Percentiles rank a stretch among this genome's conserved stretches.
These are phyloP conservation scores for Aristolochia contorta DNA, from an alignment of 164 flowering plant genomes.

Conservation along the genomic window DNA sequence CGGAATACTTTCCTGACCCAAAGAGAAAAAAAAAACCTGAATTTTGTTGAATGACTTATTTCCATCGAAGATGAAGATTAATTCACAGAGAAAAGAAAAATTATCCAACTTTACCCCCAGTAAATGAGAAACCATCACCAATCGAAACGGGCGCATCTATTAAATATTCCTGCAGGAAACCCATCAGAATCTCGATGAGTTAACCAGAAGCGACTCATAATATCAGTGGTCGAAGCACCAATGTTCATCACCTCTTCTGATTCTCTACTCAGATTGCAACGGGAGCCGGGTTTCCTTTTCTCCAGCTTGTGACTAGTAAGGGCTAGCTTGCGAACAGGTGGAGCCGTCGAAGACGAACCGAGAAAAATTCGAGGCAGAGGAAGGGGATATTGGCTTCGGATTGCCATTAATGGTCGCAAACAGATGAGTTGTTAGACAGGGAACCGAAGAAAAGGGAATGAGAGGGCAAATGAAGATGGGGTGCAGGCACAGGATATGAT, in stretches of 20 bases:
- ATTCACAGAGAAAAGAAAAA: neutral
- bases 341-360: neutral
- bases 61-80: neutral
- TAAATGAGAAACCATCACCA: constrained; percentile 94
- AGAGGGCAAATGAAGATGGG: too few relatives aligned
- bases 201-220: too few relatives aligned
- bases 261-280: neutral
- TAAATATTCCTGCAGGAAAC: constrained; percentile 43
- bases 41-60: neutral
- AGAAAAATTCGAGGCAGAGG: neutral
- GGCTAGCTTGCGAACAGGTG: too few relatives aligned
- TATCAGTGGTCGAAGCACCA: too few relatives aligned
- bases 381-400: neutral
- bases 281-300: neutral
- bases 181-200: too few relatives aligned
- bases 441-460: too few relatives aligned
- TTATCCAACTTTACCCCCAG: constrained; percentile 44
- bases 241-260: neutral
- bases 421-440: too few relatives aligned
- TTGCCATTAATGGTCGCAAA: neutral
- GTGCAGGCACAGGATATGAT: too few relatives aligned
- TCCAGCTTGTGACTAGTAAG: too few relatives aligned
- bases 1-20: constrained; percentile 73
- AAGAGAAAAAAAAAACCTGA: neutral
- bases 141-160: constrained; percentile 76